A percentile compares a stretch with the other conserved stretches of the same genome.
phyloP scores from a whole-genome alignment of 1,284 basidiomycete genomes.

The Ceratobasidium sp. region DNA sequence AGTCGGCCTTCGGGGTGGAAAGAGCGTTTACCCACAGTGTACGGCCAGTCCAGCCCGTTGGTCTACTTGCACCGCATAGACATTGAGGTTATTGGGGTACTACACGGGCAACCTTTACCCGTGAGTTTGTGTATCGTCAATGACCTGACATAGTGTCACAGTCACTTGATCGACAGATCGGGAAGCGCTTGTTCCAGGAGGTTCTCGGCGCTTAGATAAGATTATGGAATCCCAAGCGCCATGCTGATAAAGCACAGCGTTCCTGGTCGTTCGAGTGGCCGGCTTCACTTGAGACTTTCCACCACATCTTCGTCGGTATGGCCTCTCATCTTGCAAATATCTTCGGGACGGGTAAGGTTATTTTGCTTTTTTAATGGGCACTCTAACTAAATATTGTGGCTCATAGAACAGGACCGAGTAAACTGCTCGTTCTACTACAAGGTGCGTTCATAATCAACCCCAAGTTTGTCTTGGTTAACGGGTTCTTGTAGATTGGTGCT shows the following conservation, averaged over 20 bases:
- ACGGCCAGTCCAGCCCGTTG: no score
- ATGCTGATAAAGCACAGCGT: constrained; percentile 13
- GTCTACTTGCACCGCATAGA: no score
- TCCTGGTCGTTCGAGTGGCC: neutral
- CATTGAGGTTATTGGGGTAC: no score
- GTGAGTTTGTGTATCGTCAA: no score
- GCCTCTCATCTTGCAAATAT: constrained; percentile 68
- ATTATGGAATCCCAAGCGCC: neutral
- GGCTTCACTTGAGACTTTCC: neutral
- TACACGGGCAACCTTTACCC: no score
- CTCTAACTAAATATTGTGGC: constrained; percentile 15
- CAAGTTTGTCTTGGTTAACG: constrained; percentile 36
- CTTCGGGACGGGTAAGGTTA: constrained; percentile 67
- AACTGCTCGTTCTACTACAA: constrained; percentile 98
- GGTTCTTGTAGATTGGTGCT: constrained; percentile 79
- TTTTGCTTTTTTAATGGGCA: neutral
- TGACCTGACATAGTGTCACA: no score
- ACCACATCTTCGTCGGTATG: constrained; percentile 37
- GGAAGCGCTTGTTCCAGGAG: neutral
- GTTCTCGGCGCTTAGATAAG: constrained; percentile 10
- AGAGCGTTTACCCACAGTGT: no score
- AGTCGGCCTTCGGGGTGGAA: no score
- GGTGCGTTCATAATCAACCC: constrained; percentile 58
- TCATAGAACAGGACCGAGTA: constrained; percentile 85
- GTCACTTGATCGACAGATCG: no score